Conservation (phyloP, 805 yeast genomes). For the Grigorovia humatica region DNA sequence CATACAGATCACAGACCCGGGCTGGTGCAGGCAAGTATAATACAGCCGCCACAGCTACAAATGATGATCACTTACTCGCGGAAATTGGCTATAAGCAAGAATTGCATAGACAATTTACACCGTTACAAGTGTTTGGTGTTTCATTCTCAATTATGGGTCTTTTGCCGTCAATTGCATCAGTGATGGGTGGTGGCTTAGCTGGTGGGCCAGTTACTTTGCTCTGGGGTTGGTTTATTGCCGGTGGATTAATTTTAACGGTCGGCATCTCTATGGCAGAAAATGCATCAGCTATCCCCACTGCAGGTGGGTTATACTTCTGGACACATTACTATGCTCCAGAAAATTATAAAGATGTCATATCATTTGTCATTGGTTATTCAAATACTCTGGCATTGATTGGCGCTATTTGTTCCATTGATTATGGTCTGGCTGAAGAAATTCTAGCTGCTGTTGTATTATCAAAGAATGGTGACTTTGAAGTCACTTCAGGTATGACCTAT, state of each 20-base stretch:
- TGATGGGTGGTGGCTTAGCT: conserved; percentile 40
- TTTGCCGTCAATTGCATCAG: conserved; percentile 53
- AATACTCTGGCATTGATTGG: conserved; percentile 58
- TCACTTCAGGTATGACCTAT: conserved; percentile 44
- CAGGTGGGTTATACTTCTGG: conserved; percentile 68
- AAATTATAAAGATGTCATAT: conserved; percentile 38
- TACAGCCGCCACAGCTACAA: conserved; percentile 13
- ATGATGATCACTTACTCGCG: conserved; percentile 19
- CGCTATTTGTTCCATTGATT: conserved; percentile 57
- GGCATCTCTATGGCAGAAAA: conserved; percentile 57
- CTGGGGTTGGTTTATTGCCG: conserved; percentile 65
- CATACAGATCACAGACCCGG: conserved; percentile 13
- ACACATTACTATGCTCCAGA: conserved; percentile 58
- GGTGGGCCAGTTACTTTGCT: conserved; percentile 52
- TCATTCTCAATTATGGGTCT: conserved; percentile 68
- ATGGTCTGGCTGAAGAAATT: conserved; percentile 55
- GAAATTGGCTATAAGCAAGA: conserved; percentile 63
- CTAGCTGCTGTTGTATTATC: conserved; percentile 47
- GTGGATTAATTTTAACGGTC: conserved; percentile 41
- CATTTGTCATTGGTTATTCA: conserved; percentile 56
- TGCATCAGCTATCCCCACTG: conserved; percentile 62
- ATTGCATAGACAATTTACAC: conserved; percentile 47
- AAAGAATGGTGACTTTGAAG: conserved; percentile 44
- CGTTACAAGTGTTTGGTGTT: conserved; percentile 57
- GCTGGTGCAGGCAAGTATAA: conserved; percentile 21